phyloP scores from a whole-genome alignment of 202 grass and related monocot genomes.

The Panicum hallii region DNA sequence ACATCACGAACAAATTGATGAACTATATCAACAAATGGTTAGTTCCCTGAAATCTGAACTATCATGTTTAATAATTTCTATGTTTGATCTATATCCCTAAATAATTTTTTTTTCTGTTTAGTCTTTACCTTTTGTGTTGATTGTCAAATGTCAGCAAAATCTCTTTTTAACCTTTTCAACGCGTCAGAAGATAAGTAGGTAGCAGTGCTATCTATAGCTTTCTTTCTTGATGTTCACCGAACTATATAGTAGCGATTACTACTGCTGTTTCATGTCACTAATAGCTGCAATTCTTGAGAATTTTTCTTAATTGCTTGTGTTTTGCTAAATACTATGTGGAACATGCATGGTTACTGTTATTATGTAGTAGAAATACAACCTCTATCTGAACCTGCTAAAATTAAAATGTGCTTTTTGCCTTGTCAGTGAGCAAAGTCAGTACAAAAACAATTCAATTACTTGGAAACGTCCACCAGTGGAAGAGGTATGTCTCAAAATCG shows the following conservation, averaged over 20 bases:
- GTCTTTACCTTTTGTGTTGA: background rate
- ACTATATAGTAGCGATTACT: background rate
- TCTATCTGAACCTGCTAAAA: conserved; percentile 23
- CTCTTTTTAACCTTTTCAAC: background rate
- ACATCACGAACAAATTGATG: conserved; percentile 74
- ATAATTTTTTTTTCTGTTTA: background rate
- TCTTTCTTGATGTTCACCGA: background rate
- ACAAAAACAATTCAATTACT: conserved; percentile 62
- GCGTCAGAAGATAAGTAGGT: background rate
- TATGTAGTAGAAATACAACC: background rate
- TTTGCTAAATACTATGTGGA: background rate
- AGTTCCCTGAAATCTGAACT: conserved; percentile 31
- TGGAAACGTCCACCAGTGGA: conserved; percentile 77
- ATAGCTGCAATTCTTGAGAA: background rate
- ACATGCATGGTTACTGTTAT: background rate
- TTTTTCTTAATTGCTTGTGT: background rate
- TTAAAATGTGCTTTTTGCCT: conserved; percentile 1
- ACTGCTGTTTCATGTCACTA: background rate
- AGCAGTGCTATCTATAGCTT: background rate
- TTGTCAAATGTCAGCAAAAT: background rate
- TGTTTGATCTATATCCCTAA: background rate
- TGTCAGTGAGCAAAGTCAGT: conserved; percentile 83
- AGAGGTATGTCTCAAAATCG: conserved; percentile 55
- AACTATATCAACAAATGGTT: conserved; percentile 84
- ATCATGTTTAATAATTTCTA: background rate